A percentile compares a stretch with the other conserved stretches of the same genome.
Evolutionary conservation across 1,139 yeast genomes (phyloP).

Genomic region (Scheffersomyces quercinus): DNA sequence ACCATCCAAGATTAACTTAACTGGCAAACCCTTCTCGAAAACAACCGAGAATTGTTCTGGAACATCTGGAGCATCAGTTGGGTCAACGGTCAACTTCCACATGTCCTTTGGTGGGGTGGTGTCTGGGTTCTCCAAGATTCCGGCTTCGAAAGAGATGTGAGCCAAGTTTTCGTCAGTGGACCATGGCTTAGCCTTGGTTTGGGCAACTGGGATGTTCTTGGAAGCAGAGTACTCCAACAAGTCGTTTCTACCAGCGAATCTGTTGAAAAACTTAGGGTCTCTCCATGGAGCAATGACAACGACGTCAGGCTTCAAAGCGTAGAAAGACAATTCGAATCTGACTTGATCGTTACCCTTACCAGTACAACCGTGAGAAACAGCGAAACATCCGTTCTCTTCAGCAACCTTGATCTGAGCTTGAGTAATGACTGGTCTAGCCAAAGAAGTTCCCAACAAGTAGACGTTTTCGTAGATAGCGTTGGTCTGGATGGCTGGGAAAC

Average conservation of each 20-base stretch:
- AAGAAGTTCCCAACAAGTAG: slow-evolving; percentile 91
- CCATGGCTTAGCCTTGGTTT: slow-evolving; percentile 99
- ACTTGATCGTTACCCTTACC: slow-evolving; percentile 99
- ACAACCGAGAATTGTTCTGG: slow-evolving; percentile 88
- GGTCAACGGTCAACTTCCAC: slow-evolving; percentile 99
- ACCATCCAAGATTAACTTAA: slow-evolving; percentile 69
- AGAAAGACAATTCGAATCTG: slow-evolving; percentile 93
- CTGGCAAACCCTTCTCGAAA: slow-evolving; percentile 86
- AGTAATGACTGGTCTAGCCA: slow-evolving; percentile 98
- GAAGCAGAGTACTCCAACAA: slow-evolving; percentile 88
- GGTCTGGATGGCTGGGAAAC: slow-evolving; percentile 95
- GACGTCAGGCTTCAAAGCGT: slow-evolving; percentile 97
- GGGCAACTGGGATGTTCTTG: slow-evolving; percentile 91
- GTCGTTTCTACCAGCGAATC: slow-evolving; percentile 98
- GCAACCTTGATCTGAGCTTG: slow-evolving; percentile 97
- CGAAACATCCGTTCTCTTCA: slow-evolving; percentile 95
- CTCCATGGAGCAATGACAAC: slow-evolving; percentile 99
- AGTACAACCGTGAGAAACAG: slow-evolving; percentile 98
- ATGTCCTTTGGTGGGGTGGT: slow-evolving; percentile 98
- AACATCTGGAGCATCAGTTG: slow-evolving; percentile 87
- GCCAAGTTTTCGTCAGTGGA: slow-evolving; percentile 99
- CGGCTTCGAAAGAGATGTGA: slow-evolving; percentile 98
- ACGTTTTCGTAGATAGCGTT: slow-evolving; percentile 98
- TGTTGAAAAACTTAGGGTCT: slow-evolving; percentile 88
- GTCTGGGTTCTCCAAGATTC: slow-evolving; percentile 97